A percentile compares a stretch with the other conserved stretches of the same genome.
Conservation (phyloP, 2,329 filamentous ascomycete genomes). For the Lomentospora prolificans region DNA sequence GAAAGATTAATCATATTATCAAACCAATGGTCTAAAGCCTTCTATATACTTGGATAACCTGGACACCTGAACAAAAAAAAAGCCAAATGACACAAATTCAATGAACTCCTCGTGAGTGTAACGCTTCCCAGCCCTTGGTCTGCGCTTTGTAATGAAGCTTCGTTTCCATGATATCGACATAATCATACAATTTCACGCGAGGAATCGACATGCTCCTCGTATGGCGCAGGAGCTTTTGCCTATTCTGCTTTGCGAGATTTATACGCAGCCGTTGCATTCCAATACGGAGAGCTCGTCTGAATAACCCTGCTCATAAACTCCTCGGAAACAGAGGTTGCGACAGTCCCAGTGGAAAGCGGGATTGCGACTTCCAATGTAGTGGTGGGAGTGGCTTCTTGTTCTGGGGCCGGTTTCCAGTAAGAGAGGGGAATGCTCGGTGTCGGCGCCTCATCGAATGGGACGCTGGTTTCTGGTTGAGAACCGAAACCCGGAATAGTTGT, state of each 20-base stretch:
- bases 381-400: not conserved
- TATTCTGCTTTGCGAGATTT: not conserved
- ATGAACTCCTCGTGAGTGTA: slow-evolving; percentile 11
- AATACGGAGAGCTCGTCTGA: not conserved
- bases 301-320: not conserved
- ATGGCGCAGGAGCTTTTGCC: not conserved
- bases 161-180: slow-evolving; percentile 7
- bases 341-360: not conserved
- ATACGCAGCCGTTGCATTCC: not conserved
- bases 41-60: not conserved
- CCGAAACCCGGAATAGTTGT: not conserved
- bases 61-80: no score
- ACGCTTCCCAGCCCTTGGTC: slow-evolving; percentile 32
- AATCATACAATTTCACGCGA: not conserved
- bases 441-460: not conserved
- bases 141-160: slow-evolving; percentile 14
- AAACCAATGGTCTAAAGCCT: slow-evolving; percentile 11
- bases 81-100: no score
- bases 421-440: not conserved
- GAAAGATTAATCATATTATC: no score
- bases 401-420: not conserved
- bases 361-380: not conserved
- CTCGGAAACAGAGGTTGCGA: no score
- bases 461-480: not conserved
- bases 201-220: no score